Evolutionary conservation across 2,329 filamentous ascomycete species (phyloP), one percentile per base, ranked within the genome.

Genomic region (Aspergillus unguis): DNA sequence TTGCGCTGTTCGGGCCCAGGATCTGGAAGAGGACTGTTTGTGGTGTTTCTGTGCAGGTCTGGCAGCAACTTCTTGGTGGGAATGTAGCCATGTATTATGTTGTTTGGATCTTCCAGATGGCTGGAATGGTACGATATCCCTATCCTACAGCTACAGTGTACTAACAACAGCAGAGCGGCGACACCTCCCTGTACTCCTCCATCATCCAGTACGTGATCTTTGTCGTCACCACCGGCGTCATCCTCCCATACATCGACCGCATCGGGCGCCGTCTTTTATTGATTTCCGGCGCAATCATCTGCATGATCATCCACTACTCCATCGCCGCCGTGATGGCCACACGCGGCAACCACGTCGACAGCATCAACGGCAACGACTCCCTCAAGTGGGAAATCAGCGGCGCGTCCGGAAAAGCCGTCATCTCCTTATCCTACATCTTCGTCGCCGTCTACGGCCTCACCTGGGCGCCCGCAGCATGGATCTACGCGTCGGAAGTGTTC

Each of bases 401-500:
- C 25, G 48, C 65, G 0, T 66, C 80, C 0, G 78, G 79, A 3
- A 83, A 80, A 61, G 80, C 79, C 0, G 78, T 87, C 57, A 82
- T 88, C 50, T 83, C 84, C 1, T 84, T 79, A 58, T 86, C 84
- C 0, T 88, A 87, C 56, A 80, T 72, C 4, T 72, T 73, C 47
- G 66, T 68, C 0, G 68, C 58, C 1, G 52, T 69, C 2, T 71
- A 71, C 48, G 69, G 67, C 2, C 60, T 71, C 9, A 70, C 68
- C 25, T 70, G 68, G 68, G 67, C 70, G 66, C 82, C 82, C 0
- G 74, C 80, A 0, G 79, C 73, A 1, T 81, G 79, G 78, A 75
- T 79, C 6, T 86, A 86, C 59, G 80, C 78, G 0, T 77, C 83
- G 0, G 84, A 86, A 62, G 74, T 86, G n/a, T 85, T 81, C 69